Percentiles rank a stretch among this genome's conserved stretches.
Conservation (phyloP, 2,329 filamentous ascomycete genomes). For the Ophiostoma ips region DNA sequence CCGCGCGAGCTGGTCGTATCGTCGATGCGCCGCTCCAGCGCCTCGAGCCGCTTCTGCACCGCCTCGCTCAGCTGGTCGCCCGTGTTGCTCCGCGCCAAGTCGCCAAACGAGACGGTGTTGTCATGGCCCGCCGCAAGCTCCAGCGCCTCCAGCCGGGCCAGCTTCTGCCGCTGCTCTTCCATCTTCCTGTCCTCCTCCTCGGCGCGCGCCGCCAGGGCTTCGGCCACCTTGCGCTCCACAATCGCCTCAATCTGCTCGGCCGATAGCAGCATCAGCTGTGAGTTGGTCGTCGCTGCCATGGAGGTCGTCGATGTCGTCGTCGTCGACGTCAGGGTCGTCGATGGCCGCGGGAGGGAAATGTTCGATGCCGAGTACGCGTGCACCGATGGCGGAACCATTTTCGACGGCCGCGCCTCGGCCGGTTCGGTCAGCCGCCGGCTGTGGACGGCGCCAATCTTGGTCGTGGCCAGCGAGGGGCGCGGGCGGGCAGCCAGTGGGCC, state of each 20-base stretch:
- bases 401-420: conserved; percentile 26
- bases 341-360: not conserved
- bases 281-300: conserved; percentile 11
- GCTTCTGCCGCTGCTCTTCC: conserved; percentile 21
- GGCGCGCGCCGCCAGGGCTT: conserved; percentile 69
- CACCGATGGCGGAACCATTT: conserved; percentile 24
- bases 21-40: conserved; percentile 75
- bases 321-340: conserved; percentile 1
- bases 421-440: conserved; percentile 22
- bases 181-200: conserved; percentile 26
- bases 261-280: conserved; percentile 28
- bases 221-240: conserved; percentile 81
- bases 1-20: conserved; percentile 29
- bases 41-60: conserved; percentile 67
- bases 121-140: conserved; percentile 1
- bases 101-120: conserved; percentile 14
- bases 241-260: conserved; percentile 75
- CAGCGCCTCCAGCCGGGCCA: conserved; percentile 19
- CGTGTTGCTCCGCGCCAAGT: not conserved
- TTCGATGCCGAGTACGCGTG: conserved; percentile 6
- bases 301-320: conserved; percentile 15
- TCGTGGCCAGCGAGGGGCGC: conserved; percentile 1
- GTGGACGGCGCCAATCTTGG: conserved; percentile 8
- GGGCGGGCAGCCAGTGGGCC: conserved; percentile 6
- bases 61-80: conserved; percentile 50